Conservation (phyloP, 371 early-diverging fungal species). For the Coemansia sp. region DNA sequence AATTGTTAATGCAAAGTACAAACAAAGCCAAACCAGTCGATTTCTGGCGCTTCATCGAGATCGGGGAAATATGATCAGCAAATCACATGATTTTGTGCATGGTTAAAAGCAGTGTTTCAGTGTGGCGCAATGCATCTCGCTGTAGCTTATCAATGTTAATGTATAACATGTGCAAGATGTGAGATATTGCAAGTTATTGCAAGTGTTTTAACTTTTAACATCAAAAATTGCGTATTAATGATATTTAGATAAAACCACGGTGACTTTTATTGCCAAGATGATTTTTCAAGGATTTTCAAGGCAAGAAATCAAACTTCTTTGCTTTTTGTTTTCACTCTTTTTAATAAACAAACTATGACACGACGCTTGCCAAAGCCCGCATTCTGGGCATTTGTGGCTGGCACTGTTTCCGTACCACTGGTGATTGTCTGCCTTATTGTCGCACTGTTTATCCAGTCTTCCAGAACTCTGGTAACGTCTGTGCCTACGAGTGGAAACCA, state of each 20-base stretch:
- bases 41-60: background rate
- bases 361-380: background rate
- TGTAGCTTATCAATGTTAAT: no score
- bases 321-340: background rate
- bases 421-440: background rate
- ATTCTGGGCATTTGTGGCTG: background rate
- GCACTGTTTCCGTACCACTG: background rate
- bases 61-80: background rate
- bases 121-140: no score
- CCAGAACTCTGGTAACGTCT: background rate
- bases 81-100: background rate
- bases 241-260: no score
- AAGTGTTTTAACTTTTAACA: no score
- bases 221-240: no score
- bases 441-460: background rate
- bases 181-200: no score
- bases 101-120: no score
- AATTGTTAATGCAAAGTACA: background rate
- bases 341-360: background rate
- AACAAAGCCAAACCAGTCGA: background rate
- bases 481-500: background rate
- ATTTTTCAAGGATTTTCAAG: no score
- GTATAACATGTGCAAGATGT: no score
- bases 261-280: no score
- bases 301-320: background rate